Evolutionary conservation across 768 basidiomycete genomes (phyloP).

Genomic region (Tephrocybe sp.): DNA sequence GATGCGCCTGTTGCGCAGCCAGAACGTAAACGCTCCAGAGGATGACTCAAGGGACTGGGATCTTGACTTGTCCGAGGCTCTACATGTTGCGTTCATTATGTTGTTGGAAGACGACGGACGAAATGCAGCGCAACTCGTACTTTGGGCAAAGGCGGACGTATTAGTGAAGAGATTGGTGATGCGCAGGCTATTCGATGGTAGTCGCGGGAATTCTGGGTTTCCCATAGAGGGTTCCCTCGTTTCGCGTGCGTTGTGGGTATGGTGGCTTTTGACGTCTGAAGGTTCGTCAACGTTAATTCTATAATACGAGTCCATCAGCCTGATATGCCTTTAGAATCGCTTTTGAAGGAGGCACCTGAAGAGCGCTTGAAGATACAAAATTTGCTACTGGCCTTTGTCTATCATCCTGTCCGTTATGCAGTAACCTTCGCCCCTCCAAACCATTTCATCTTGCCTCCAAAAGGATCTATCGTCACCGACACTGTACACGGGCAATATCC

Average conservation of each 20-base stretch:
- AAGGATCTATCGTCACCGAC: slow-evolving; percentile 19
- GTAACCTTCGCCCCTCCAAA: slow-evolving; percentile 60
- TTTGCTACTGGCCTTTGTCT: slow-evolving; percentile 42
- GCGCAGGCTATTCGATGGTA: slow-evolving; percentile 36
- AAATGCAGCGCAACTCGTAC: slow-evolving; percentile 45
- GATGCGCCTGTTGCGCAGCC: slow-evolving; percentile 37
- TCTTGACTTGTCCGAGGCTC: slow-evolving; percentile 7
- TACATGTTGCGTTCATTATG: slow-evolving; percentile 19
- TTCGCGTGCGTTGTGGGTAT: slow-evolving; percentile 51
- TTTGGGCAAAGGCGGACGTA: slow-evolving; percentile 40
- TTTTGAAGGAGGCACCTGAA: slow-evolving; percentile 27
- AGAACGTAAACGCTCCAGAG: neutral
- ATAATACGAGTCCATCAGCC: too few species aligned
- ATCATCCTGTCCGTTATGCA: slow-evolving; percentile 57
- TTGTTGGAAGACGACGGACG: slow-evolving; percentile 59
- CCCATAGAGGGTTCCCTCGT: slow-evolving; percentile 48
- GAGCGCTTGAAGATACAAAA: slow-evolving; percentile 29
- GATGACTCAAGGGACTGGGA: neutral
- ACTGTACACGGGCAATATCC: slow-evolving; percentile 49
- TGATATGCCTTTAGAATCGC: slow-evolving; percentile 18
- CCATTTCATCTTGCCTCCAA: slow-evolving; percentile 54
- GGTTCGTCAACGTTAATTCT: too few species aligned
- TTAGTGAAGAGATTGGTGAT: slow-evolving; percentile 42
- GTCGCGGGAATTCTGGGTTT: slow-evolving; percentile 40
- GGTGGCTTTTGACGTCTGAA: slow-evolving; percentile 52